These are phyloP conservation scores for Sungouiozyma intestinalis DNA, from an alignment of 805 yeast species.

Conservation along the genomic window DNA sequence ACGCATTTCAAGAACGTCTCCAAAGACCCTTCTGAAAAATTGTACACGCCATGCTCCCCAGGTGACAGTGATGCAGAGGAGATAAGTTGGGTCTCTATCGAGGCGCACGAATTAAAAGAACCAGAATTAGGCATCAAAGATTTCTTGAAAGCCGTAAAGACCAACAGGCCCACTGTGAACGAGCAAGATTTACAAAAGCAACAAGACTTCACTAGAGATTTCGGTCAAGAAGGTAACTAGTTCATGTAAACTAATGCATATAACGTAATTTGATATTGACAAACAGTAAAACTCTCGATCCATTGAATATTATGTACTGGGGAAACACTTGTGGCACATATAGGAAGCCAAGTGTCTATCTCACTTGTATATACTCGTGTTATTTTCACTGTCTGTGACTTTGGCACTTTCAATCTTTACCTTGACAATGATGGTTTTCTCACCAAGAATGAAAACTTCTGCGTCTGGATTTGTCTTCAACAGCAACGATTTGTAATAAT, in stretches of 20 bases:
- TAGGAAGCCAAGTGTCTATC: too few species aligned
- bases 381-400: constrained; percentile 70
- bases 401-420: constrained; percentile 58
- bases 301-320: neutral
- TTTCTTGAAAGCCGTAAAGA: constrained; percentile 83
- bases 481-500: constrained; percentile 52
- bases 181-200: constrained; percentile 72
- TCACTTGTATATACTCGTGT: constrained; percentile 30
- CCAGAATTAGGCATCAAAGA: constrained; percentile 87
- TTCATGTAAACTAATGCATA: constrained; percentile 1
- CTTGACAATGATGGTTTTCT: constrained; percentile 54
- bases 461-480: constrained; percentile 60
- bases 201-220: constrained; percentile 81
- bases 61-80: constrained; percentile 84
- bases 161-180: constrained; percentile 92
- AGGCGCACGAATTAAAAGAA: constrained; percentile 77
- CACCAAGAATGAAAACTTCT: constrained; percentile 52
- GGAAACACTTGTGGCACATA: neutral
- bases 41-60: constrained; percentile 89
- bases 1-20: constrained; percentile 75
- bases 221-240: constrained; percentile 86
- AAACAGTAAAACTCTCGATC: too few species aligned
- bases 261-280: neutral
- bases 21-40: constrained; percentile 30
- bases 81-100: constrained; percentile 89